These are phyloP conservation scores for Withania somnifera DNA, from an alignment of 305 asterid species.

Conservation along the genomic window DNA sequence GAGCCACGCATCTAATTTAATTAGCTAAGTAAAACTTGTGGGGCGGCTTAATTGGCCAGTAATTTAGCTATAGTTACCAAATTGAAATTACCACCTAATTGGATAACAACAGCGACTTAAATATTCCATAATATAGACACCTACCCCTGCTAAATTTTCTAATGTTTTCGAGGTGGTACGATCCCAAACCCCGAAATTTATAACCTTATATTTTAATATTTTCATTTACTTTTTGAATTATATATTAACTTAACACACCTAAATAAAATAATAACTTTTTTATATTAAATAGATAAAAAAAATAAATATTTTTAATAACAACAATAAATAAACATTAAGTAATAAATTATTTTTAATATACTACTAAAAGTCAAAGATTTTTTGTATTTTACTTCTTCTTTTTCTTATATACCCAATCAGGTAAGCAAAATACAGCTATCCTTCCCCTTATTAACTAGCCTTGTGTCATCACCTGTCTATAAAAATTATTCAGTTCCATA, in stretches of 20 bases:
- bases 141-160: constrained; percentile 9
- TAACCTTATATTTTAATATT: not conserved
- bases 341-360: too few relatives aligned
- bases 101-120: constrained; percentile 15
- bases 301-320: too few relatives aligned
- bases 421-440: constrained; percentile 18
- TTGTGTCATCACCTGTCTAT: not conserved
- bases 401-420: constrained; percentile 10
- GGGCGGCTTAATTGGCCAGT: constrained; percentile 11
- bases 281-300: too few relatives aligned
- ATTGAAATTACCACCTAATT: constrained; percentile 26
- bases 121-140: constrained; percentile 17
- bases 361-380: too few relatives aligned
- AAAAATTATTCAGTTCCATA: not conserved
- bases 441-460: constrained; percentile 2
- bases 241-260: too few relatives aligned
- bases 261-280: too few relatives aligned
- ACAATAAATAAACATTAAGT: too few relatives aligned
- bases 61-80: constrained; percentile 14
- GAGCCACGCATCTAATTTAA: constrained; percentile 25
- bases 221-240: too few relatives aligned
- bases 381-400: not conserved
- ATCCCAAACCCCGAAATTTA: constrained; percentile 6
- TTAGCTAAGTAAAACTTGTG: not conserved
- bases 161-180: constrained; percentile 17